Percentiles rank a stretch among this genome's conserved stretches.
phyloP scores from a whole-genome alignment of 2,329 filamentous ascomycete genomes.

The Hypoxylon sp. region DNA sequence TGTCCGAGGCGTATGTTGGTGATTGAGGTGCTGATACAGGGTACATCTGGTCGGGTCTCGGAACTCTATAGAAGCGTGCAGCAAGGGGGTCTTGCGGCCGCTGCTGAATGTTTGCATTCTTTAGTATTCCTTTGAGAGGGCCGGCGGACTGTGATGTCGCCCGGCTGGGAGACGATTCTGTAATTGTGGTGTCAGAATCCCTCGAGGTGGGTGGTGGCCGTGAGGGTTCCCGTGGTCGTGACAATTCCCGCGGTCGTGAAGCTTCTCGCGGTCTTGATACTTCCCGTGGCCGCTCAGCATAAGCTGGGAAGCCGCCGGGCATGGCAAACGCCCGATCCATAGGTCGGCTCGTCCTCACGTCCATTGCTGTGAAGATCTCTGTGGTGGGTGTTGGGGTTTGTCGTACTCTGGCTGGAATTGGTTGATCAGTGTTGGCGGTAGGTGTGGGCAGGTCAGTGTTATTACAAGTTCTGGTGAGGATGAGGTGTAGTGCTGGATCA shows the following conservation, averaged over 20 bases:
- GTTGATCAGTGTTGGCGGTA: constrained; percentile 36
- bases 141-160: constrained; percentile 37
- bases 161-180: constrained; percentile 45
- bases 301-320: constrained; percentile 47
- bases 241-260: constrained; percentile 32
- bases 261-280: constrained; percentile 30
- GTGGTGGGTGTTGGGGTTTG: constrained; percentile 28
- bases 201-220: constrained; percentile 38
- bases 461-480: constrained; percentile 35
- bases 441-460: constrained; percentile 32
- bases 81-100: constrained; percentile 46
- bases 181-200: constrained; percentile 38
- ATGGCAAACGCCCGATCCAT: constrained; percentile 43
- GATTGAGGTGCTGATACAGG: constrained; percentile 43
- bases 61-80: constrained; percentile 48
- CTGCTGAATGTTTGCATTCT: constrained; percentile 41
- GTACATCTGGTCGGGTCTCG: constrained; percentile 39
- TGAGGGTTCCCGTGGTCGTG: constrained; percentile 32
- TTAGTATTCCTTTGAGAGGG: constrained; percentile 48
- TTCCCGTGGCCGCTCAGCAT: constrained; percentile 38
- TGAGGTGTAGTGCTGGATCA: constrained; percentile 44
- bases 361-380: constrained; percentile 40
- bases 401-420: constrained; percentile 45
- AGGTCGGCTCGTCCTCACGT: constrained; percentile 39
- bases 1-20: constrained; percentile 48